Conservation (phyloP, 345 rosid genomes). For the Syzygium aromaticum region DNA sequence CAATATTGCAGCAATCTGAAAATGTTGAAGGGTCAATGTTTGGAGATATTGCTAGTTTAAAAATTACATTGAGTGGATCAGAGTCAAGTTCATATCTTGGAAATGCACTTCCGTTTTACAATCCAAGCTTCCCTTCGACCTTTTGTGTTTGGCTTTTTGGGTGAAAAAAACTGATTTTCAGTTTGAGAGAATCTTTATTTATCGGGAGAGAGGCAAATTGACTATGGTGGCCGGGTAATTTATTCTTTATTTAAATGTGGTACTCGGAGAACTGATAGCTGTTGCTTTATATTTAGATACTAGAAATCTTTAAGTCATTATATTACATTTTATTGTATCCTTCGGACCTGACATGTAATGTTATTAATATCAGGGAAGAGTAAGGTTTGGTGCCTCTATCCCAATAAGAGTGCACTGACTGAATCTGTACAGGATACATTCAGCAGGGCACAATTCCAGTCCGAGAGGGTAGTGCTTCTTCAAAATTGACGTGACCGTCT, state of each 20-base stretch:
- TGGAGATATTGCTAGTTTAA: background rate
- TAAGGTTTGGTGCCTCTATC: slow-evolving; percentile 86
- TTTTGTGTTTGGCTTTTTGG: background rate
- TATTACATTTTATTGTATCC: background rate
- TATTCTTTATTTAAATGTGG: background rate
- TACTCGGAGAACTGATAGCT: background rate
- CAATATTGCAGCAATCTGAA: background rate
- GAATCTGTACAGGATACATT: slow-evolving; percentile 51
- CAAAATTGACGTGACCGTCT: background rate
- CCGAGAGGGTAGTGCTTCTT: background rate
- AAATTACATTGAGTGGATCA: background rate
- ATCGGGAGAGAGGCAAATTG: background rate
- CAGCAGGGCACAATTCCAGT: slow-evolving; percentile 14
- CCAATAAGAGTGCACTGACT: slow-evolving; percentile 53
- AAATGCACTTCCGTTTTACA: background rate
- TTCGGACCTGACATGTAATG: background rate
- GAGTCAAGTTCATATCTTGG: background rate
- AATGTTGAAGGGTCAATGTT: background rate
- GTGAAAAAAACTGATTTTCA: background rate
- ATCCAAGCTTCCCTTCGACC: background rate
- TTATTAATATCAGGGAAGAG: slow-evolving; percentile 47
- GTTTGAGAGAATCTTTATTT: background rate
- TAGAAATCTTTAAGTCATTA: background rate
- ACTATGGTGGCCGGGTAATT: background rate
- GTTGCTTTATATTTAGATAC: background rate